A percentile compares a stretch with the other conserved stretches of the same genome.
phyloP scores from a whole-genome alignment of 495 filamentous ascomycete genomes.

The Podospora sp. region DNA sequence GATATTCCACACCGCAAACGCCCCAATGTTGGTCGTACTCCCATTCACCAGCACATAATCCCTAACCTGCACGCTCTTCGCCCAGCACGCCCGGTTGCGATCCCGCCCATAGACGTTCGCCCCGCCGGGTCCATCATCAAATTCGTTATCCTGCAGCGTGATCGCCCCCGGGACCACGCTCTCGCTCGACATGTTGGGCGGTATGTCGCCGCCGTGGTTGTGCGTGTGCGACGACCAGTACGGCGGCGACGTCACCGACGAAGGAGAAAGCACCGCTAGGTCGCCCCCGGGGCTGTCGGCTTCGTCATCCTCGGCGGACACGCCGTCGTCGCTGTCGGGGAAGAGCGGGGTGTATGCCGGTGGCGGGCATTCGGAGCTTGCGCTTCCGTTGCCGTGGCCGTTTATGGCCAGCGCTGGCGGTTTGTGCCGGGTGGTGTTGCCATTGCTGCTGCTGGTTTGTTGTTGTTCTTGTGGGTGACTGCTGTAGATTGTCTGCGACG shows the following conservation, averaged over 20 bases:
- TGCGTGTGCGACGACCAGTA: slow-evolving; percentile 33
- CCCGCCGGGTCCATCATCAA: slow-evolving; percentile 39
- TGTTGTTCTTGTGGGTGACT: background rate
- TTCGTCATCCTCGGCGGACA: slow-evolving; percentile 22
- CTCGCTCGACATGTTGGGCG: slow-evolving; percentile 49
- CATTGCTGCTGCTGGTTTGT: background rate
- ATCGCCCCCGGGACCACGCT: slow-evolving; percentile 53
- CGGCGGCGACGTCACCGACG: slow-evolving; percentile 36
- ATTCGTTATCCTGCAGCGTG: slow-evolving; percentile 57
- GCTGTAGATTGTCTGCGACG: slow-evolving; percentile 24
- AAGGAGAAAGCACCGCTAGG: slow-evolving; percentile 23
- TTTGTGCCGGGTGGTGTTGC: background rate
- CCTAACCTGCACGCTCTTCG: slow-evolving; percentile 55
- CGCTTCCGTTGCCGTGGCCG: background rate
- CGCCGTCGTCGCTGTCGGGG: slow-evolving; percentile 18
- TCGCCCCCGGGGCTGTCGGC: slow-evolving; percentile 9
- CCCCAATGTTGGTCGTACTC: slow-evolving; percentile 53
- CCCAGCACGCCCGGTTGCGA: slow-evolving; percentile 59
- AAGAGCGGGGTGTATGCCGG: slow-evolving; percentile 17
- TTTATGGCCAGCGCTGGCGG: background rate
- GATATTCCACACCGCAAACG: slow-evolving; percentile 61
- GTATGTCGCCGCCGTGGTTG: background rate
- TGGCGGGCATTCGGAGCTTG: background rate
- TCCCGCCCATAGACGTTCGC: slow-evolving; percentile 37
- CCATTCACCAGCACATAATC: slow-evolving; percentile 56